Base-by-base conservation (phyloP, 2,329 filamentous ascomycete genomes). In the Gremmenia infestans region DNA sequence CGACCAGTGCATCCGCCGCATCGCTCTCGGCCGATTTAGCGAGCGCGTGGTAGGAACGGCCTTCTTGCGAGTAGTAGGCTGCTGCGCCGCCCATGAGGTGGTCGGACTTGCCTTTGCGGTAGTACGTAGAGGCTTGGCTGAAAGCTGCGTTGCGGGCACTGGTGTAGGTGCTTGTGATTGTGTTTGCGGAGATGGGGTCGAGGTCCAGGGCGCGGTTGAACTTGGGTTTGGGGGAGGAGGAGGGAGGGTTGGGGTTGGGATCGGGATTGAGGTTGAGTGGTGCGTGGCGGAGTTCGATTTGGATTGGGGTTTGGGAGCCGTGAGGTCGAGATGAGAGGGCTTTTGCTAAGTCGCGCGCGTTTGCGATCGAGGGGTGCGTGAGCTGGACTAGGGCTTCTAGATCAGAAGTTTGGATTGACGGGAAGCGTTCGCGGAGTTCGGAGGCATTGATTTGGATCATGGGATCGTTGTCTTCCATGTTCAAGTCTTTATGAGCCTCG, bases 41-140 rank as follows among this genome's bases (percentile, higher is more conserved):
- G 45, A 76, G 75, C 12, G 76, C 78, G 4, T 81, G 76, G 56
- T 85, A 80, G 48, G 89, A 84, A 22, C 86, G 83, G 1, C 83
- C 87, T 11, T 88, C 76, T 51, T 89, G 81, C 1, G 84, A 79
- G 70, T 96, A 96, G 68, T 89, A 89, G 0, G 80, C 83, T 8
- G 89, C 89, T 1, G 83, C 92, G 55, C 86, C 88, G 22, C 85
- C 82, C 75, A 89, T 91, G 3, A 93, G 74, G 0, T 79, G 86
- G 59, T 91, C 83, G 0, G 89, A 91, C 63, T 81, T 85, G 17
- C 81, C 80, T 62, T 77, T 80, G 36, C 82, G 79, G 64, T 82
- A 81, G 2, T 82, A 81, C 8, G 76, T 72, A 9, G 76, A 74
- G 3, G 85, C 85, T 71, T 86, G 78, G 4, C 70, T 70, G 63